Evolutionary conservation across 306 rosid genomes (phyloP).

Genomic region (Styphnolobium japonicum): DNA sequence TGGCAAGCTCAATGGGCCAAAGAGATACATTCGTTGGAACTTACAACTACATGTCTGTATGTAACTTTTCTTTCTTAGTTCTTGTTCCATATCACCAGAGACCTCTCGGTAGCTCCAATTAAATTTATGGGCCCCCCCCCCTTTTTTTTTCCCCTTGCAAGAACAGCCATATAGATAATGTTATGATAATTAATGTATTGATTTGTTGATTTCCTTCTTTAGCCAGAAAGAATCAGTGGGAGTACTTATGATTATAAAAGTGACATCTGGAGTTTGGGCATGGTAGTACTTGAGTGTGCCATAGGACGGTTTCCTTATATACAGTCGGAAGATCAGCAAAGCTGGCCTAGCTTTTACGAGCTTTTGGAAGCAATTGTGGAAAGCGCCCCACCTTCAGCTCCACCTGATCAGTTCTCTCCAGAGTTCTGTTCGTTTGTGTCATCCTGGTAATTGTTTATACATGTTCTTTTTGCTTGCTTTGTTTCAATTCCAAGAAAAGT

Average conservation of each 20-base stretch:
- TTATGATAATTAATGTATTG: constrained; percentile 8
- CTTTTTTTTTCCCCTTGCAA: background rate
- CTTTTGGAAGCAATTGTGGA: constrained; percentile 86
- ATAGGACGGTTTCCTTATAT: constrained; percentile 92
- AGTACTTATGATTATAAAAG: constrained; percentile 89
- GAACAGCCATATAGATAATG: background rate
- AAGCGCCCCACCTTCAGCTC: constrained; percentile 94
- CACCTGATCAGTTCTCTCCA: constrained; percentile 91
- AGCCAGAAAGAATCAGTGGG: constrained; percentile 98
- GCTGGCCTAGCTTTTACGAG: constrained; percentile 91
- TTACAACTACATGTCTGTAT: constrained; percentile 98
- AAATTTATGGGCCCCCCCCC: background rate
- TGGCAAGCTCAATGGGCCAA: constrained; percentile 96
- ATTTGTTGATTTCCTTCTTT: constrained; percentile 31
- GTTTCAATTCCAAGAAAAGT: background rate
- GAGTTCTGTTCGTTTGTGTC: constrained; percentile 94
- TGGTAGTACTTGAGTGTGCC: constrained; percentile 98
- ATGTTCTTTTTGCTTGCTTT: background rate
- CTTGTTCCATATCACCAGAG: constrained; percentile 4
- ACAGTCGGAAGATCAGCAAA: constrained; percentile 88
- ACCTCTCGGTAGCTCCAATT: background rate
- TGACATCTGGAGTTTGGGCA: constrained; percentile 95
- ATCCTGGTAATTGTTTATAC: constrained; percentile 66
- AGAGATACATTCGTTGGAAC: constrained; percentile 98
- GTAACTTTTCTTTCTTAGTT: constrained; percentile 34